phyloP scores from a whole-genome alignment of 78 protist species.

The Mastigamoeba balamuthi region DNA sequence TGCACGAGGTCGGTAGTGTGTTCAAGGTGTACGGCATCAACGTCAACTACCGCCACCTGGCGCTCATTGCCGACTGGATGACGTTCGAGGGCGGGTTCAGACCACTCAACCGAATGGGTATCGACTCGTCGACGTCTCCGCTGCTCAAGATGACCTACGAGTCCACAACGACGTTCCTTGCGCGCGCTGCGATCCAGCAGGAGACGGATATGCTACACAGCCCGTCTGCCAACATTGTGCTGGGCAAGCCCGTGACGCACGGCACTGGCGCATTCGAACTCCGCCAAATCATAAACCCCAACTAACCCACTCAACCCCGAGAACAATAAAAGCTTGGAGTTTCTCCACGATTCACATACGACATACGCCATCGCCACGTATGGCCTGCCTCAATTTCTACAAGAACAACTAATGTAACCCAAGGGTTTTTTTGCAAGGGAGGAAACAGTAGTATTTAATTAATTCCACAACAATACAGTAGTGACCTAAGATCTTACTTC shows the following conservation, averaged over 20 bases:
- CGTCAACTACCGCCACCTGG: constrained; percentile 90
- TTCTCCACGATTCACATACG: too few species aligned
- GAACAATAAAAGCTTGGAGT: too few species aligned
- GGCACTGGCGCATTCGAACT: background rate
- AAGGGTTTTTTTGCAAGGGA: too few species aligned
- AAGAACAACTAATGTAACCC: too few species aligned
- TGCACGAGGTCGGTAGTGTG: constrained; percentile 71
- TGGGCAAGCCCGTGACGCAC: background rate
- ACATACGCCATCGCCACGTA: too few species aligned
- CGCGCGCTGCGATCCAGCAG: background rate
- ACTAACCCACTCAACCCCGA: background rate
- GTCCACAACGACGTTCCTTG: constrained; percentile 39
- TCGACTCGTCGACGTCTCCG: constrained; percentile 37
- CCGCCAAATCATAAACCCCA: background rate
- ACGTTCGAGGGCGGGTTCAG: constrained; percentile 46
- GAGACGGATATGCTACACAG: background rate
- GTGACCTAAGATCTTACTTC: too few species aligned
- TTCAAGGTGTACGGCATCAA: constrained; percentile 90
- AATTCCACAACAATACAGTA: too few species aligned
- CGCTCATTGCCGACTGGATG: constrained; percentile 92
- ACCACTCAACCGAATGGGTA: constrained; percentile 41
- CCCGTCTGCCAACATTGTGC: background rate
- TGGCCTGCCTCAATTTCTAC: too few species aligned
- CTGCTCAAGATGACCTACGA: constrained; percentile 49
- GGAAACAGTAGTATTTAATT: too few species aligned